Percentiles rank a stretch among this genome's conserved stretches.
phyloP scores from a whole-genome alignment of 345 rosid species.

The Gynandropsis gynandra region DNA sequence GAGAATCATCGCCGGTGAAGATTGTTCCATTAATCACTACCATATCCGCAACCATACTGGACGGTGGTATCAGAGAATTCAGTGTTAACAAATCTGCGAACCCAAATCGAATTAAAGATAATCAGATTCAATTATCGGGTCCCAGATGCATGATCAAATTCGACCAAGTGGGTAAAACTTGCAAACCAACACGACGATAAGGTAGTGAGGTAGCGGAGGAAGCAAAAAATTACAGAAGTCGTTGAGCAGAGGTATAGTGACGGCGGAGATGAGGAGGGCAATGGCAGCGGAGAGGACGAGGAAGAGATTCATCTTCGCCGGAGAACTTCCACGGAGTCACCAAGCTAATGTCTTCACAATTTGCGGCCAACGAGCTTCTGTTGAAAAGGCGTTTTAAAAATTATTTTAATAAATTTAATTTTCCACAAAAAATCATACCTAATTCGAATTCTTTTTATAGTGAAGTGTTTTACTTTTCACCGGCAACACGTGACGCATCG shows the following conservation, averaged over 20 bases:
- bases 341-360: background rate
- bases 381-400: background rate
- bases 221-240: constrained; percentile 19
- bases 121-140: constrained; percentile 1
- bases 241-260: constrained; percentile 30
- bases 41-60: constrained; percentile 46
- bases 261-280: constrained; percentile 32
- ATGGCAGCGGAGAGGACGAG: constrained; percentile 35
- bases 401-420: too few species aligned
- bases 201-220: background rate
- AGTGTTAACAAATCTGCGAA: constrained; percentile 46
- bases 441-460: background rate
- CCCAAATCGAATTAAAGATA: constrained; percentile 4
- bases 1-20: constrained; percentile 62
- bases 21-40: constrained; percentile 61
- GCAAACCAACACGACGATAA: background rate
- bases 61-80: constrained; percentile 27
- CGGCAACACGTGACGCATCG: too few species aligned
- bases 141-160: background rate
- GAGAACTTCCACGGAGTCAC: background rate
- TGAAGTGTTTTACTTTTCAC: too few species aligned
- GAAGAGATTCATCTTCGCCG: constrained; percentile 31
- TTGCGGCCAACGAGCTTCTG: background rate
- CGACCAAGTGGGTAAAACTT: background rate
- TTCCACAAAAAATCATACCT: constrained; percentile 1